These are phyloP conservation scores for Globisporangium takayamanum DNA, from an alignment of 352 stramenopile species.

Conservation along the genomic window DNA sequence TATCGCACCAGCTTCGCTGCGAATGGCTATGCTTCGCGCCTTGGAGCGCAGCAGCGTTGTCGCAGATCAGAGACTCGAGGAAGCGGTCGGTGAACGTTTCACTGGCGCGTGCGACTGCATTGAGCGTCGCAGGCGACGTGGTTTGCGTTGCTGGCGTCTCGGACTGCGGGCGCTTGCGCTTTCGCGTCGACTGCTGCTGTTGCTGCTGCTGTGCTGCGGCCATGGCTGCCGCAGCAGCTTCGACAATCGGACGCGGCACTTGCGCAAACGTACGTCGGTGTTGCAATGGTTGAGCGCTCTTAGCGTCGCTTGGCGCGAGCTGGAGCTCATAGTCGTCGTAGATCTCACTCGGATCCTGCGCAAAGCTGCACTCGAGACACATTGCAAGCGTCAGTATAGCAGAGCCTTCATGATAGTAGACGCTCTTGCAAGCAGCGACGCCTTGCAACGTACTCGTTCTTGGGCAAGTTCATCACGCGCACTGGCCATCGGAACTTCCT, in stretches of 20 bases:
- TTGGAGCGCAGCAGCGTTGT: slow-evolving; percentile 41
- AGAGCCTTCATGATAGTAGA: background rate
- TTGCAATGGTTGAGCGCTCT: background rate
- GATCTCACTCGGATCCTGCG: slow-evolving; percentile 38
- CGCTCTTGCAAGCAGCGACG: background rate
- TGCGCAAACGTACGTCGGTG: slow-evolving; percentile 30
- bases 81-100: slow-evolving; percentile 34
- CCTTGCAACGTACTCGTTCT: slow-evolving; percentile 34
- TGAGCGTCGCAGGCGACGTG: slow-evolving; percentile 16
- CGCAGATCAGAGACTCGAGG: slow-evolving; percentile 35
- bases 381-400: background rate
- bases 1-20: slow-evolving; percentile 37
- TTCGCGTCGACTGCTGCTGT: slow-evolving; percentile 14
- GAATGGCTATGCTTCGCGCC: slow-evolving; percentile 26
- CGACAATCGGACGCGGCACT: slow-evolving; percentile 32
- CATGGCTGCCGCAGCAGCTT: slow-evolving; percentile 24
- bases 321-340: slow-evolving; percentile 40
- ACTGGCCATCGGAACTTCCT: slow-evolving; percentile 81
- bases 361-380: slow-evolving; percentile 25
- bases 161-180: slow-evolving; percentile 27
- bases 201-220: background rate
- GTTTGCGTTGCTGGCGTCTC: background rate
- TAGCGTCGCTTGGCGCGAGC: background rate
- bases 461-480: slow-evolving; percentile 52
- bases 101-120: slow-evolving; percentile 26